Conservation (phyloP, 202 grass and related monocot genomes). For the Musa balbisiana region DNA sequence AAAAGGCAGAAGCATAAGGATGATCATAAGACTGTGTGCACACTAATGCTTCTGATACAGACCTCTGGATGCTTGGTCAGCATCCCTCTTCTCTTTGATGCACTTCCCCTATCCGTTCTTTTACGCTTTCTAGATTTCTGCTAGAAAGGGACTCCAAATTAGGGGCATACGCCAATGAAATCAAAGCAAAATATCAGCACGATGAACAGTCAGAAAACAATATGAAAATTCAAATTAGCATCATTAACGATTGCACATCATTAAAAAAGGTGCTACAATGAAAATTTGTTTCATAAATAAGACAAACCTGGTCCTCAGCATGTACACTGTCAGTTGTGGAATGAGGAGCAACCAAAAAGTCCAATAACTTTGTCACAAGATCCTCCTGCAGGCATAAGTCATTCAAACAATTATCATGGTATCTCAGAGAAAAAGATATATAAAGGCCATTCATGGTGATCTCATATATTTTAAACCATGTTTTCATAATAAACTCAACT, state of each 20-base stretch:
- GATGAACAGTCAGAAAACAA: no score
- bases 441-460: not conserved
- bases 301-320: slow-evolving; percentile 55
- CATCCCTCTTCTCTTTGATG: slow-evolving; percentile 40
- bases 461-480: not conserved
- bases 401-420: no score
- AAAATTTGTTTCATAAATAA: not conserved
- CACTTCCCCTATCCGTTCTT: slow-evolving; percentile 43
- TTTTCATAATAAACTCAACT: not conserved
- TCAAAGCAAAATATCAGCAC: no score
- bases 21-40: slow-evolving; percentile 1
- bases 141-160: slow-evolving; percentile 1
- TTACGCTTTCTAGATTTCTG: slow-evolving; percentile 82
- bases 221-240: no score
- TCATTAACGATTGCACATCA: no score
- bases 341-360: slow-evolving; percentile 90
- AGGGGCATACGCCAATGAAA: no score
- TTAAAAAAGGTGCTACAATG: no score
- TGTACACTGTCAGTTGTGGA: slow-evolving; percentile 29
- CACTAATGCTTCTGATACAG: slow-evolving; percentile 10
- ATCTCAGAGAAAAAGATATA: no score
- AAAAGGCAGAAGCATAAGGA: not conserved
- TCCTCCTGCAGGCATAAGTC: slow-evolving; percentile 53
- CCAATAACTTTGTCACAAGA: slow-evolving; percentile 74
- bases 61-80: slow-evolving; percentile 64